Evolutionary conservation across 2,329 filamentous ascomycete genomes (phyloP), one percentile per base, ranked within the genome.

Genomic region (Botrytis fabae): DNA sequence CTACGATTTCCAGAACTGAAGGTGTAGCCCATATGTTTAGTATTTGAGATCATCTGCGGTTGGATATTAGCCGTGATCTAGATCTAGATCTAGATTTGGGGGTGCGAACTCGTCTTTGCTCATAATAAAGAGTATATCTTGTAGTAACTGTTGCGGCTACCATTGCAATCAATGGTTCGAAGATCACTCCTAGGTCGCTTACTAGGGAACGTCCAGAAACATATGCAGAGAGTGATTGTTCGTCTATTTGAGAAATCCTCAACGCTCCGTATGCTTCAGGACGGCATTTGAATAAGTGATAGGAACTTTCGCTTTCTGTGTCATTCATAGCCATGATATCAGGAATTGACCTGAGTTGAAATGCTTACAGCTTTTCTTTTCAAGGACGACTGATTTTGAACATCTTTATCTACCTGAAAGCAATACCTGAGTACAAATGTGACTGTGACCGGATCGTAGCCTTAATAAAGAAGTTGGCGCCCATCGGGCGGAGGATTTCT

Each of bases 61-160:
- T 68, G 28, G 59, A 63, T 61, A n/a, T 63, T 40, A 72, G 69
- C 28, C 12, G 14, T 48, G 12, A 51, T 57, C 6, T n/a, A 20
- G 20, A 12, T 44, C 22, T 38, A 18, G 22, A 44, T 40, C 10
- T 38, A 18, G 22, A 44, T 40, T 10, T 18, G 25, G 54, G 57
- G 9, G 28, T 48, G 18, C 38, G 51, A 74, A 77, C 57, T 35
- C 77, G 76, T 70, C 71, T 57, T 40, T 73, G 42, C 62, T 79
- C 78, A 74, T 78, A 75, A 46, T 76, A 73, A 16, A 80, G 64
- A n/a, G 78, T 77, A 69, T 79, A 80, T 18, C 76, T 72, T n/a
- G 76, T 78, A 18, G 77, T 78, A 22, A 79, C 74, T 22, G 76
- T 22, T 8, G 77, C 76, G 14, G 74, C 76, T 25, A 73, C 69